Evolutionary conservation across 2,329 filamentous ascomycete genomes (phyloP), one percentile per base, ranked within the genome.

Genomic region (Colletotrichum tabaci): DNA sequence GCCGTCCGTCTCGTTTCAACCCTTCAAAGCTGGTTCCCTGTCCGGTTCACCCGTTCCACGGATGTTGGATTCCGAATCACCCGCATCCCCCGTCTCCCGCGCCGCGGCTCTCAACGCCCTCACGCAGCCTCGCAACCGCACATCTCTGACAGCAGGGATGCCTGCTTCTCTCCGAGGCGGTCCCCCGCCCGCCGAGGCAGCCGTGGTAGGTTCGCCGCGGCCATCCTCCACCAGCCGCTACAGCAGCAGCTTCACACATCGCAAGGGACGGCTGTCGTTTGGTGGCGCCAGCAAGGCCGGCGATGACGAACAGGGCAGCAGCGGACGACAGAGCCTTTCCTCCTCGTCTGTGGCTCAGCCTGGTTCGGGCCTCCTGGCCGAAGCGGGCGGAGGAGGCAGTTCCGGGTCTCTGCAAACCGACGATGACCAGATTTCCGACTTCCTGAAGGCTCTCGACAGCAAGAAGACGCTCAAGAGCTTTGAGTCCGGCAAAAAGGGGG

Each of bases 11-110:
- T 97, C 94, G 0, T 98, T 98, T 77, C 94, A 97, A 76, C 95
- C 96, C 0, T 99, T 99, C 85, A 99, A 99, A 82, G 94, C 95
- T 16, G 96, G 96, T 13, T 97, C 96, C 1, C 86, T 98, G n/a
- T 97, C 95, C 2, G 94, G 93, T 4, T 98, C 95, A 5, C 96
- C 95, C 0, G 80, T 87, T n/a, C 84, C 84, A 38, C 84, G 87
- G 40, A 79, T 84, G 8, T 79, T 82, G 2, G 88, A 89, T 15
- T 79, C 82, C 16, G 88, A 89, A 60, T 79, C 85, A 2, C 87
- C 89, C 16, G 84, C 86, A 42, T 92, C 90, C 3, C 87, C 89
- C 2, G 77, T 87, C 10, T 82, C 83, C 26, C 84, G 88, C 35
- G 81, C 83, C 7, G 86, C 85, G 3, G 85, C 84, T 4, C 78